Conservation (phyloP, 2,329 filamentous ascomycete species). For the Beauveria rudraprayagi region DNA sequence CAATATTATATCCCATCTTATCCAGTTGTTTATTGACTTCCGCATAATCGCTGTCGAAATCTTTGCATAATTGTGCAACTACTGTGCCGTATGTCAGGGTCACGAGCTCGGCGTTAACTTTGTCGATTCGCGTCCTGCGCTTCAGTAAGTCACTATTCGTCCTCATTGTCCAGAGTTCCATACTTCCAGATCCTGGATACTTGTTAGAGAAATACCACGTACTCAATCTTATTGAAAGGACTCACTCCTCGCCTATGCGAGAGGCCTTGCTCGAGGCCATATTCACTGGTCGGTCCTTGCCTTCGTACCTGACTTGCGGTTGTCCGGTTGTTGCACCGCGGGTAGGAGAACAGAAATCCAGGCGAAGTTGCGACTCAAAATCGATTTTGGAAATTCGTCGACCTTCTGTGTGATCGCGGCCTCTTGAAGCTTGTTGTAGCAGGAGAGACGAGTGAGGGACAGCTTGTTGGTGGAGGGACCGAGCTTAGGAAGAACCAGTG, state of each 20-base stretch:
- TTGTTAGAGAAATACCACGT: constrained; percentile 21
- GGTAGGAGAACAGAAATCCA: background rate
- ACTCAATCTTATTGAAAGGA: constrained; percentile 17
- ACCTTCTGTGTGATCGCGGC: background rate
- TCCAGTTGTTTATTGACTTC: constrained; percentile 98
- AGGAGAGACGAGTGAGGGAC: background rate
- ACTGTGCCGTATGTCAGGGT: constrained; percentile 97
- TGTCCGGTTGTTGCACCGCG: background rate
- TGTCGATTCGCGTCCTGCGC: constrained; percentile 81
- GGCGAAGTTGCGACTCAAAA: background rate
- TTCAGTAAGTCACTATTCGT: constrained; percentile 21
- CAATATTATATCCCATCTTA: constrained; percentile 99
- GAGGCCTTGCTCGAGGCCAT: constrained; percentile 56
- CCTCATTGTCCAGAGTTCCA: constrained; percentile 18
- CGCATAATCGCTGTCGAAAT: constrained; percentile 87
- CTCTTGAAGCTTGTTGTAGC: background rate
- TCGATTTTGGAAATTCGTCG: background rate
- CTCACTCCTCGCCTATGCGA: constrained; percentile 55
- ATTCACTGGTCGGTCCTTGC: constrained; percentile 14
- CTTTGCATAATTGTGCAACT: constrained; percentile 90
- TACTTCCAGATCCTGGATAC: constrained; percentile 80
- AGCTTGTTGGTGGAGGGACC: constrained; percentile 16
- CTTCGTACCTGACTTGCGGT: background rate
- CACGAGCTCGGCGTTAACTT: constrained; percentile 95
- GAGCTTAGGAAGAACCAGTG: constrained; percentile 25